Percentiles rank a stretch among this genome's conserved stretches.
Evolutionary conservation across 495 filamentous ascomycete genomes (phyloP).

Genomic region (Penicillium arizonense): DNA sequence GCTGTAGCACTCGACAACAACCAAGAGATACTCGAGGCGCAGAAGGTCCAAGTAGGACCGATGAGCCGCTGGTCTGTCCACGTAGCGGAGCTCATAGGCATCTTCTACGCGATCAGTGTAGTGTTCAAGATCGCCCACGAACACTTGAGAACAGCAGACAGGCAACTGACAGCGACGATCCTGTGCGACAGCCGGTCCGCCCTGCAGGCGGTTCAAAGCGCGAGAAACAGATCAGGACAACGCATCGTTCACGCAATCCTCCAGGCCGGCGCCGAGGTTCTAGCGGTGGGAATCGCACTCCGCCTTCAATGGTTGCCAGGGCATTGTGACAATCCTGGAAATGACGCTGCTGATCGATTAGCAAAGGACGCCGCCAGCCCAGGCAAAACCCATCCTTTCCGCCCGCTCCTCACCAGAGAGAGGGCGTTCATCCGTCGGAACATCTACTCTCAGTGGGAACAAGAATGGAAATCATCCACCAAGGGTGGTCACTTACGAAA

Average conservation of each 20-base stretch:
- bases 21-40: background rate
- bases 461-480: background rate
- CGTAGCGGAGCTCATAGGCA: slow-evolving; percentile 10
- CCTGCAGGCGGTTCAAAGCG: slow-evolving; percentile 12
- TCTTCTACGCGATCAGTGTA: slow-evolving; percentile 9
- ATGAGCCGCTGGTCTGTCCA: slow-evolving; percentile 9
- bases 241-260: slow-evolving; percentile 18
- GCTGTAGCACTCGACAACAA: slow-evolving; percentile 7
- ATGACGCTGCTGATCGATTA: slow-evolving; percentile 11
- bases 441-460: background rate
- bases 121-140: slow-evolving; percentile 1
- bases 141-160: background rate
- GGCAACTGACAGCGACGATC: slow-evolving; percentile 6
- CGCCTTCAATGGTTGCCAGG: slow-evolving; percentile 22
- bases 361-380: slow-evolving; percentile 7
- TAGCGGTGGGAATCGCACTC: slow-evolving; percentile 5
- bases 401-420: slow-evolving; percentile 15
- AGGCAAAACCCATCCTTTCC: slow-evolving; percentile 16
- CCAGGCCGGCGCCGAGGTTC: slow-evolving; percentile 13
- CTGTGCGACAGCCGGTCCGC: slow-evolving; percentile 18
- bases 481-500: slow-evolving; percentile 1
- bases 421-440: slow-evolving; percentile 2
- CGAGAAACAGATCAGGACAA: slow-evolving; percentile 17
- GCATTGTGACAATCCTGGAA: slow-evolving; percentile 5
- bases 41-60: slow-evolving; percentile 9